phyloP scores from a whole-genome alignment of 192 early-diverging fungal genomes.

The Umbelopsis ramanniana region DNA sequence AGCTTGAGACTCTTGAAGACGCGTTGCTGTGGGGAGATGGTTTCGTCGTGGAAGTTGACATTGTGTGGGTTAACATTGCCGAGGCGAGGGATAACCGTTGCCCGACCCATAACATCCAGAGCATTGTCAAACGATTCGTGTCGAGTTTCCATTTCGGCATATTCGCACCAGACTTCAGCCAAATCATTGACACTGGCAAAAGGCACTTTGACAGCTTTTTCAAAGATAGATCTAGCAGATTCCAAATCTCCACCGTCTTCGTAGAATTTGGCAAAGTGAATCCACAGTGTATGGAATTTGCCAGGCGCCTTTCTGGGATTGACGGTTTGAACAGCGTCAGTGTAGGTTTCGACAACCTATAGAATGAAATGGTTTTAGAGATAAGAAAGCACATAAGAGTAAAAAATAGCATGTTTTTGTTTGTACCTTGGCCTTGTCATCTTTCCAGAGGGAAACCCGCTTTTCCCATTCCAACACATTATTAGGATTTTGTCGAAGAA shows the following conservation, averaged over 20 bases:
- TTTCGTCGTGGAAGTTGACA: conserved; percentile 83
- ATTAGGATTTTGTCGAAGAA: conserved; percentile 89
- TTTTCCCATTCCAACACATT: conserved; percentile 92
- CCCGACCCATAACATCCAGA: conserved; percentile 82
- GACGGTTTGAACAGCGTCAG: conserved; percentile 71
- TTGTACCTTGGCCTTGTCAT: conserved; percentile 54
- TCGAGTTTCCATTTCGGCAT: conserved; percentile 85
- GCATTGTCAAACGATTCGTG: conserved; percentile 71
- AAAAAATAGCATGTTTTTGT: not conserved
- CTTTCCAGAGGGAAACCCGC: conserved; percentile 73
- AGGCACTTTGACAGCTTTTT: conserved; percentile 81
- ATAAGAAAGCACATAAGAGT: not conserved
- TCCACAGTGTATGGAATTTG: conserved; percentile 80
- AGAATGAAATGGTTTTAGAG: not conserved
- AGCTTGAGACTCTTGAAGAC: conserved; percentile 87
- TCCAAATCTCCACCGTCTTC: conserved; percentile 63
- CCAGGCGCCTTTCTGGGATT: conserved; percentile 80
- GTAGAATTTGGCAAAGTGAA: conserved; percentile 84
- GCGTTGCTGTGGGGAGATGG: conserved; percentile 72
- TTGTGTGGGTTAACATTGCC: conserved; percentile 43
- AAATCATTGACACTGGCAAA: conserved; percentile 83
- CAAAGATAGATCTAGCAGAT: conserved; percentile 78
- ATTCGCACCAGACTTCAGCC: conserved; percentile 89
- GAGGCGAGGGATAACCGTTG: conserved; percentile 69
- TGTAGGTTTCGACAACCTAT: conserved; percentile 75